Conservation (phyloP, 306 rosid species). For the Ochetophila trinervis region DNA sequence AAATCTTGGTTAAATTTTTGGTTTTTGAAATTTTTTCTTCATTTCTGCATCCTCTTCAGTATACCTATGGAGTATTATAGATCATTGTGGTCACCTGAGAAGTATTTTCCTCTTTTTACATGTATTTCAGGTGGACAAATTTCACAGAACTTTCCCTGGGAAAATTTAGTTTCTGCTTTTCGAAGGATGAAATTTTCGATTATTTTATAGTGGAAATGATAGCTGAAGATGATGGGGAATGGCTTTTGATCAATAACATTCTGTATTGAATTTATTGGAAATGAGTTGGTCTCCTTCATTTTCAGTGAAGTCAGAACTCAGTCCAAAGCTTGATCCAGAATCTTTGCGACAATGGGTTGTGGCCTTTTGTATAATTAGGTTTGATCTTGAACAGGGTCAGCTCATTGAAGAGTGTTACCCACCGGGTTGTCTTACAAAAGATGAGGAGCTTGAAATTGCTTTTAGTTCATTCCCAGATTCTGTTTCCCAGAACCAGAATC, state of each 20-base stretch:
- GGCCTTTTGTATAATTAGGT: conserved; percentile 77
- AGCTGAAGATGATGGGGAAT: conserved; percentile 24
- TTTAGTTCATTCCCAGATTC: conserved; percentile 86
- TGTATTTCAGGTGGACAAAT: conserved; percentile 26
- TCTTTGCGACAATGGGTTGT: conserved; percentile 65
- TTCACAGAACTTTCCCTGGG: neutral
- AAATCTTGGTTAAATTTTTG: neutral
- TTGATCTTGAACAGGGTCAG: conserved; percentile 93
- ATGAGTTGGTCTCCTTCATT: conserved; percentile 87
- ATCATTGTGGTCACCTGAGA: neutral
- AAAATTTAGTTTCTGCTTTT: conserved; percentile 20
- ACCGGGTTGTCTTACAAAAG: conserved; percentile 57
- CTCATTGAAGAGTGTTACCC: conserved; percentile 96
- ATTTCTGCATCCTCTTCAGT: neutral
- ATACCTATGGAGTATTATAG: neutral
- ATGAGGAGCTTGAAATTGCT: conserved; percentile 84
- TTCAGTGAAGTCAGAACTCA: conserved; percentile 61
- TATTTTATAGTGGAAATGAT: conserved; percentile 33
- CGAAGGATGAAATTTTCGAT: conserved; percentile 24
- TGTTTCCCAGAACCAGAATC: conserved; percentile 80
- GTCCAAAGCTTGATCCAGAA: conserved; percentile 66
- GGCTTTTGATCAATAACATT: conserved; percentile 34
- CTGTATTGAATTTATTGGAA: conserved; percentile 31
- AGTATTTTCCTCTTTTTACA: conserved; percentile 14
- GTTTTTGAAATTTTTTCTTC: neutral